Conservation (phyloP, 1,284 basidiomycete species). For the Golubevia pallescens region DNA sequence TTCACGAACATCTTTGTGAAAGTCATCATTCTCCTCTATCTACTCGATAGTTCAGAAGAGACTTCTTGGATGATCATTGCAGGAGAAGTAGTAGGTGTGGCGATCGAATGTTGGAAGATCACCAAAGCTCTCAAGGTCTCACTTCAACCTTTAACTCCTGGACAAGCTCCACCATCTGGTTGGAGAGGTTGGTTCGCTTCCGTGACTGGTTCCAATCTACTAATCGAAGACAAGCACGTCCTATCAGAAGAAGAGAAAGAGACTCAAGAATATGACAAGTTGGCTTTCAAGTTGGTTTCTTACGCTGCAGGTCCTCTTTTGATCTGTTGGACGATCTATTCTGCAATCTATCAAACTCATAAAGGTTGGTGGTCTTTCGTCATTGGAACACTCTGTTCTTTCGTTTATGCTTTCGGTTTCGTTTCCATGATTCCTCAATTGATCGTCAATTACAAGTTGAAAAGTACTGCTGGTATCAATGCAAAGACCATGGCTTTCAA, state of each 20-base stretch:
- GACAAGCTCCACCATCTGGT: neutral
- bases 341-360: slow-evolving; percentile 44
- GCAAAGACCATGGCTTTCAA: slow-evolving; percentile 49
- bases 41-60: slow-evolving; percentile 48
- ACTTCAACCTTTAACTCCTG: slow-evolving; percentile 3
- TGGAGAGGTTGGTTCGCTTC: slow-evolving; percentile 8
- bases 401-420: slow-evolving; percentile 56
- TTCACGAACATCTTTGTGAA: slow-evolving; percentile 49
- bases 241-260: slow-evolving; percentile 32
- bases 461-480: slow-evolving; percentile 46
- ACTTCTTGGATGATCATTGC: slow-evolving; percentile 50
- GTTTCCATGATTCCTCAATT: slow-evolving; percentile 40
- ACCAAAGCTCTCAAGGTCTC: slow-evolving; percentile 43
- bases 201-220: slow-evolving; percentile 21
- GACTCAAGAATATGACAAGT: slow-evolving; percentile 40
- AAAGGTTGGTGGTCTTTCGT: slow-evolving; percentile 44
- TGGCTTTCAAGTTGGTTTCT: slow-evolving; percentile 44
- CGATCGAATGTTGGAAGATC: slow-evolving; percentile 51
- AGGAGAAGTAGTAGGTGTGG: slow-evolving; percentile 37
- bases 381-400: slow-evolving; percentile 36
- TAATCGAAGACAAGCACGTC: slow-evolving; percentile 32
- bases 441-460: slow-evolving; percentile 52
- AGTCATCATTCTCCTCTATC: slow-evolving; percentile 49
- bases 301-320: slow-evolving; percentile 31
- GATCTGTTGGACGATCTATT: slow-evolving; percentile 39